Evolutionary conservation across 306 rosid genomes (phyloP).

Genomic region (Sechiopsis laciniata): DNA sequence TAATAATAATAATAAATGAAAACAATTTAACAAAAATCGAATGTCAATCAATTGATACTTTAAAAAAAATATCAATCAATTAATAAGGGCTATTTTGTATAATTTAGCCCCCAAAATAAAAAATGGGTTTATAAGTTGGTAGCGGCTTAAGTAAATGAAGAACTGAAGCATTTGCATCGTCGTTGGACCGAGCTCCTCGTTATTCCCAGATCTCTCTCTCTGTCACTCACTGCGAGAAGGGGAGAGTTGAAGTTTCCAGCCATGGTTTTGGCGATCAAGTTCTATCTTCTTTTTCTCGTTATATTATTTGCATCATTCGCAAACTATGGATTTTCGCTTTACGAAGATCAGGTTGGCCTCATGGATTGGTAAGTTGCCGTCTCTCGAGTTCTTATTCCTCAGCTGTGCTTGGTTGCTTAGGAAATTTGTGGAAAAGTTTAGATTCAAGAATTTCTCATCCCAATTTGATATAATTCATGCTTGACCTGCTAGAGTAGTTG

Average conservation of each 20-base stretch:
- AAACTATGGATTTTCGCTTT: conserved; percentile 43
- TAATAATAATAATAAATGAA: too few relatives aligned
- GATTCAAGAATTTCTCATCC: neutral
- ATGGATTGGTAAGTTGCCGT: conserved; percentile 72
- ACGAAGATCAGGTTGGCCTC: conserved; percentile 95
- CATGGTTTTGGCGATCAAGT: conserved; percentile 71
- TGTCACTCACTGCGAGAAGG: too few relatives aligned
- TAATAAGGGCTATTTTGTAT: too few relatives aligned
- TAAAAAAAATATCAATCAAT: too few relatives aligned
- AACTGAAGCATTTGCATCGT: too few relatives aligned
- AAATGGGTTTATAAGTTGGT: too few relatives aligned
- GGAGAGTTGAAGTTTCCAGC: conserved; percentile 46
- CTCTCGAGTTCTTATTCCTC: neutral
- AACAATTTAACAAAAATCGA: too few relatives aligned
- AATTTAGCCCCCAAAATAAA: too few relatives aligned
- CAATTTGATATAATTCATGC: neutral
- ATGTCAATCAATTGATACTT: too few relatives aligned
- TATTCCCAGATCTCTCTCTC: too few relatives aligned
- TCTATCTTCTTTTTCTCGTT: conserved; percentile 32
- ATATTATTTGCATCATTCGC: conserved; percentile 31
- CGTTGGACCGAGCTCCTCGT: too few relatives aligned
- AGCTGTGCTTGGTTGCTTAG: neutral
- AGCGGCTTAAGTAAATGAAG: too few relatives aligned
- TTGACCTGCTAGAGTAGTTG: conserved; percentile 10
- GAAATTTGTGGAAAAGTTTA: neutral